A percentile compares a stretch with the other conserved stretches of the same genome.
Conservation (phyloP, 352 stramenopile genomes). For the Albugo candida region DNA sequence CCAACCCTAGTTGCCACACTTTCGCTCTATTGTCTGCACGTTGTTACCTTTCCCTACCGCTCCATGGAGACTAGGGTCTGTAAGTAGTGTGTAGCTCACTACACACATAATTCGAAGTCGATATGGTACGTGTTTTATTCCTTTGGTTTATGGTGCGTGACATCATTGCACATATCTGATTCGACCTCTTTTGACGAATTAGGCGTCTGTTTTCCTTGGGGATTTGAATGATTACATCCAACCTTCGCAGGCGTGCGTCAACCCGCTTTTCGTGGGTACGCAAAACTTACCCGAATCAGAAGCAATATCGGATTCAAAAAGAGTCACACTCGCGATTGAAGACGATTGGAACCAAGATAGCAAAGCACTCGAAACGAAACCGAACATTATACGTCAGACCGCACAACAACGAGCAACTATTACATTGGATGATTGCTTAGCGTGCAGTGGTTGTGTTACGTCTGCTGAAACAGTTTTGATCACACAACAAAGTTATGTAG, state of each 20-base stretch:
- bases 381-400: conserved; percentile 62
- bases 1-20: too few relatives aligned
- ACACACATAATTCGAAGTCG: too few relatives aligned
- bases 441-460: conserved; percentile 93
- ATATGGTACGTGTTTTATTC: too few relatives aligned
- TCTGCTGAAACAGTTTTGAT: conserved; percentile 97
- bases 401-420: conserved; percentile 79
- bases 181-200: background rate
- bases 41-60: too few relatives aligned
- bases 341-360: conserved; percentile 20
- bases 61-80: too few relatives aligned
- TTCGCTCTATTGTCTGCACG: too few relatives aligned
- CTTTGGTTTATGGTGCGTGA: background rate
- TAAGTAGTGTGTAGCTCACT: too few relatives aligned
- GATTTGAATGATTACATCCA: conserved; percentile 90
- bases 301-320: conserved; percentile 19
- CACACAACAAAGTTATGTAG: conserved; percentile 86
- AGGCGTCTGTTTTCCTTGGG: conserved; percentile 84
- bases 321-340: conserved; percentile 65
- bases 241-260: conserved; percentile 86
- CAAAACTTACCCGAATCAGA: conserved; percentile 1
- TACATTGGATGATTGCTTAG: conserved; percentile 92
- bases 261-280: conserved; percentile 71
- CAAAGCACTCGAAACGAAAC: conserved; percentile 8
- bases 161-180: background rate